Evolutionary conservation across 2,329 filamentous ascomycete species (phyloP), one percentile per base, ranked within the genome.

Genomic region (Cladophialophora exuberans): DNA sequence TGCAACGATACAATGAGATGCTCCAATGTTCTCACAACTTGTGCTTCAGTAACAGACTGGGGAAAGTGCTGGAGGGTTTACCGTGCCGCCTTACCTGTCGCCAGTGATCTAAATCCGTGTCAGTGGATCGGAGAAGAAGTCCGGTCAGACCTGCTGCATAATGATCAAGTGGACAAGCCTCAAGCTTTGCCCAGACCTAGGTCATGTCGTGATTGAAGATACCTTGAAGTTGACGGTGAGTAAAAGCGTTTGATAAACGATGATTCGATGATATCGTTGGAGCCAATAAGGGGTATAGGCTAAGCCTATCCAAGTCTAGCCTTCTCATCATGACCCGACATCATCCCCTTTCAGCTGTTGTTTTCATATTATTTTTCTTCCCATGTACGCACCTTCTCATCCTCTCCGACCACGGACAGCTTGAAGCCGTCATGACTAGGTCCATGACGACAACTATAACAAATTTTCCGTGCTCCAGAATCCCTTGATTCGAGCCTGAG

Each of bases 111-210:
- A n/a, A 49, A 15, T 17, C 23, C 26, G 15, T 41, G 33, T n/a
- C 7, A 17, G 15, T n/a, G 15, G 23, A 23, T 10, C 3, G 10
- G 5, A 10, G 18, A 49, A 15, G 20, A 11, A 17, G 46, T 31
- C 22, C 15, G 18, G 15, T 15, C 35, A 49, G 46, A 49, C 39
- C 46, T 31, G 42, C 35, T 17, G 46, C 39, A 35, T 31, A 15
- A n/a, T n/a, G n/a, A n/a, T n/a, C n/a, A n/a, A n/a, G n/a, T n/a
- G n/a, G n/a, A n/a, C n/a, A n/a, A n/a, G n/a, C n/a, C n/a, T n/a
- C n/a, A n/a, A n/a, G n/a, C 2, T 7, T 31, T 28, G 46, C n/a
- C 46, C 20, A 20, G n/a, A n/a, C n/a, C n/a, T n/a, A n/a, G n/a
- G n/a, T n/a, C n/a, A n/a, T n/a, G n/a, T n/a, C n/a, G 46, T 38